These are phyloP conservation scores for Fragilariopsis cylindrus DNA, from an alignment of 108 stramenopile genomes.

Conservation along the genomic window DNA sequence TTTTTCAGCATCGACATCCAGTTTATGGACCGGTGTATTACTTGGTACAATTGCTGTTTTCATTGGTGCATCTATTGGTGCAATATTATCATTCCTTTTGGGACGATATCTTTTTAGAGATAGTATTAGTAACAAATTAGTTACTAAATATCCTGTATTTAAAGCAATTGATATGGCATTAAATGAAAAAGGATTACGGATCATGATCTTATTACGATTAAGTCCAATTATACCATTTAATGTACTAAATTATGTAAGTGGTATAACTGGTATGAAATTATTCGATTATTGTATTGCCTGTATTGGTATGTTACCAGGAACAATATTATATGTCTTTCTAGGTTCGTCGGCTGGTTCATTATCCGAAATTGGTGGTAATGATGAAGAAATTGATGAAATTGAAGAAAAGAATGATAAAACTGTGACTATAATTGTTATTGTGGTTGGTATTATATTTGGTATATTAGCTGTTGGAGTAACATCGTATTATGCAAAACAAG, in stretches of 20 bases:
- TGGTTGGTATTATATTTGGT: slow-evolving; percentile 60
- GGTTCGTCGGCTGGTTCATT: slow-evolving; percentile 71
- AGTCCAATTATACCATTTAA: slow-evolving; percentile 71
- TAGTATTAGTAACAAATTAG: slow-evolving; percentile 33
- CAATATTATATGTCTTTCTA: slow-evolving; percentile 74
- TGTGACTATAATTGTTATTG: slow-evolving; percentile 39
- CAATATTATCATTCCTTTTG: slow-evolving; percentile 54
- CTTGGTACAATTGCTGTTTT: slow-evolving; percentile 56
- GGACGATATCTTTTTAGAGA: slow-evolving; percentile 70
- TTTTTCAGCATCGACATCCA: slow-evolving; percentile 60
- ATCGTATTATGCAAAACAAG: slow-evolving; percentile 71
- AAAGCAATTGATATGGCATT: slow-evolving; percentile 59
- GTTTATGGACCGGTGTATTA: slow-evolving; percentile 51
- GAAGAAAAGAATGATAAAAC: not conserved
- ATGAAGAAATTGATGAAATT: not conserved
- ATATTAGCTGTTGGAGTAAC: slow-evolving; percentile 55
- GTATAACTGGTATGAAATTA: slow-evolving; percentile 48
- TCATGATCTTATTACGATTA: slow-evolving; percentile 60
- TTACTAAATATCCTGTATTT: slow-evolving; percentile 54
- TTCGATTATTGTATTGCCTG: slow-evolving; percentile 52
- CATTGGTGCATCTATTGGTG: slow-evolving; percentile 57
- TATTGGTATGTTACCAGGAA: slow-evolving; percentile 71
- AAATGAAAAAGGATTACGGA: slow-evolving; percentile 63
- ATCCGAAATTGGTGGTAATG: slow-evolving; percentile 30
- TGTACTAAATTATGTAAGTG: slow-evolving; percentile 56